Conservation (phyloP, 192 early-diverging fungal species). For the Thamnidium elegans region DNA sequence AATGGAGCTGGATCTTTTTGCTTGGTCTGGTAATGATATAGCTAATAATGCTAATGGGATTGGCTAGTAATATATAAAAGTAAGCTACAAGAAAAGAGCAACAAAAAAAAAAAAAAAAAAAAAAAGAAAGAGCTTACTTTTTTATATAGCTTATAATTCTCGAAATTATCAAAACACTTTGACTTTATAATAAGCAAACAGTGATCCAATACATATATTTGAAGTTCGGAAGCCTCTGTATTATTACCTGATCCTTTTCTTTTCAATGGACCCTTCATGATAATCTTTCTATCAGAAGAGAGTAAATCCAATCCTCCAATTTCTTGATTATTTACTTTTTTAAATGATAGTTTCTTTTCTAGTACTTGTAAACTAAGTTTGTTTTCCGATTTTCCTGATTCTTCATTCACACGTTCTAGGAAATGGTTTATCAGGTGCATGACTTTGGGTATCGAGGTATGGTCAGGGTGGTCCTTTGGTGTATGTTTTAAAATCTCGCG, state of each 20-base stretch:
- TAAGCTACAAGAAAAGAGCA: too few species aligned
- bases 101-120: too few species aligned
- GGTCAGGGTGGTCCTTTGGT: constrained; percentile 78
- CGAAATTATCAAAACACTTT: constrained; percentile 57
- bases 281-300: constrained; percentile 64
- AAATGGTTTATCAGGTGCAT: constrained; percentile 71
- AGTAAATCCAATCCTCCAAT: constrained; percentile 69
- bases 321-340: constrained; percentile 37
- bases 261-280: constrained; percentile 81
- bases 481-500: constrained; percentile 80
- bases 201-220: constrained; percentile 87
- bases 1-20: constrained; percentile 27
- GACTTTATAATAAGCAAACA: constrained; percentile 71
- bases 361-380: constrained; percentile 75
- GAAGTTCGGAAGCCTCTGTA: constrained; percentile 63
- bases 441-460: constrained; percentile 66
- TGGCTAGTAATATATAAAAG: constrained; percentile 43
- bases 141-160: constrained; percentile 60
- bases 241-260: constrained; percentile 36
- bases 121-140: constrained; percentile 29
- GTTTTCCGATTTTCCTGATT: constrained; percentile 89
- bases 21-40: constrained; percentile 39
- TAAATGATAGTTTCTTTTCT: constrained; percentile 54
- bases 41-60: constrained; percentile 79
- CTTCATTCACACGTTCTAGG: constrained; percentile 76